phyloP scores from a whole-genome alignment of 164 flowering plant genomes.

The Warburgia ugandensis region DNA sequence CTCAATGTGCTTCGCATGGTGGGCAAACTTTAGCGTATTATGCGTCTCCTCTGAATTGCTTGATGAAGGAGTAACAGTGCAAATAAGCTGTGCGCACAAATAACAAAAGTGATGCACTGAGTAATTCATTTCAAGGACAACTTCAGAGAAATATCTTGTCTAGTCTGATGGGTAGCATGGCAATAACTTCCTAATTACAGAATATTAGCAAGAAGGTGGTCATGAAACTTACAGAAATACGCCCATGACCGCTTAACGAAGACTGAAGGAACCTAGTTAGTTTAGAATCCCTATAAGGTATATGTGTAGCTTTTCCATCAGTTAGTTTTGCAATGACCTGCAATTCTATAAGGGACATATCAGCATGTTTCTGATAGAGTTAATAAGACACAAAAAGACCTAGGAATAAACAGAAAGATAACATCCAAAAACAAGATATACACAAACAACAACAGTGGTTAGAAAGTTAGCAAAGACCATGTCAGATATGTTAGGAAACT shows the following conservation, averaged over 20 bases:
- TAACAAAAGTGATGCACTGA: background rate
- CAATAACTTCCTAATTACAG: background rate
- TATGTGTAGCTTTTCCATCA: slow-evolving; percentile 75
- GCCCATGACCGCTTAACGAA: slow-evolving; percentile 96
- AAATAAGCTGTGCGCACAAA: slow-evolving; percentile 61
- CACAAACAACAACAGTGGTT: too few species aligned
- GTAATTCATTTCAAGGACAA: too few species aligned
- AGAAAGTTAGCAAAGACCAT: too few species aligned
- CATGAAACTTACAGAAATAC: slow-evolving; percentile 70
- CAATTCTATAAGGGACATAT: slow-evolving; percentile 7
- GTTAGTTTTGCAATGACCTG: slow-evolving; percentile 97
- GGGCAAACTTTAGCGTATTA: slow-evolving; percentile 96
- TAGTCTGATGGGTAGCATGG: too few species aligned
- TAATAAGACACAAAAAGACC: too few species aligned
- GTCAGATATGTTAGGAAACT: too few species aligned
- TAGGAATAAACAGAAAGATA: too few species aligned
- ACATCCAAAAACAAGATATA: too few species aligned
- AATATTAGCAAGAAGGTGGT: background rate
- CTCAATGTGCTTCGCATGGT: slow-evolving; percentile 95
- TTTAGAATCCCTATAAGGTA: slow-evolving; percentile 95
- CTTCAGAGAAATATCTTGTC: too few species aligned
- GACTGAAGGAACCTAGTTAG: slow-evolving; percentile 93
- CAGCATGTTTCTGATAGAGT: slow-evolving; percentile 10
- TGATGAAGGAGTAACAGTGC: slow-evolving; percentile 95
- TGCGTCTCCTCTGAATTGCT: slow-evolving; percentile 96